phyloP scores from a whole-genome alignment of 306 rosid species.

The Begonia peltatifolia region DNA sequence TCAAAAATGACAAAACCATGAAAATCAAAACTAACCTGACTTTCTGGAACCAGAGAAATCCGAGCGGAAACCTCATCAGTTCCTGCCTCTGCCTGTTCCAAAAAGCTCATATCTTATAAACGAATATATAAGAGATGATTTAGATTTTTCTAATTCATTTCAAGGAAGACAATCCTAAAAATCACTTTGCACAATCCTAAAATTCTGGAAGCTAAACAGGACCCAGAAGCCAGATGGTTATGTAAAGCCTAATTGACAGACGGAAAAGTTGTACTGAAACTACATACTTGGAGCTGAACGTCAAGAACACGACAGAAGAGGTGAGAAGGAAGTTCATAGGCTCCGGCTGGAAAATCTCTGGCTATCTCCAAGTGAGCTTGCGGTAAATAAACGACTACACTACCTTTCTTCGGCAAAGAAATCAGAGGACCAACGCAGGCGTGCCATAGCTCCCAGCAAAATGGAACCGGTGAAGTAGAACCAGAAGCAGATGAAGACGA shows the following conservation, averaged over 20 bases:
- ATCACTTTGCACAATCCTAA: slow-evolving; percentile 1
- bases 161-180: too few species aligned
- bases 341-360: slow-evolving; percentile 52
- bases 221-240: slow-evolving; percentile 7
- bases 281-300: slow-evolving; percentile 81
- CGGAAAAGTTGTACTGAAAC: background rate
- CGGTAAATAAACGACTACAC: slow-evolving; percentile 69
- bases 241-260: slow-evolving; percentile 1
- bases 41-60: slow-evolving; percentile 78
- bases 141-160: too few species aligned
- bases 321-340: slow-evolving; percentile 65
- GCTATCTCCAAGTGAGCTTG: slow-evolving; percentile 82
- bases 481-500: slow-evolving; percentile 37
- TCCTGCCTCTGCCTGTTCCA: slow-evolving; percentile 86
- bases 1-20: too few species aligned
- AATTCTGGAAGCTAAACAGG: slow-evolving; percentile 8
- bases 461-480: slow-evolving; percentile 21
- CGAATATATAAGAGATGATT: background rate
- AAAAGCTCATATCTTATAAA: background rate
- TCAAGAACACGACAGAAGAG: slow-evolving; percentile 88
- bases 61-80: slow-evolving; percentile 87
- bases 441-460: slow-evolving; percentile 96
- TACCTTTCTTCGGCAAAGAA: slow-evolving; percentile 83
- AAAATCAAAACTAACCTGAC: slow-evolving; percentile 43
- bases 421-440: slow-evolving; percentile 96